Percentiles rank a stretch among this genome's conserved stretches.
Conservation (phyloP, 805 yeast genomes). For the Sugiyamaella chiloensis region DNA sequence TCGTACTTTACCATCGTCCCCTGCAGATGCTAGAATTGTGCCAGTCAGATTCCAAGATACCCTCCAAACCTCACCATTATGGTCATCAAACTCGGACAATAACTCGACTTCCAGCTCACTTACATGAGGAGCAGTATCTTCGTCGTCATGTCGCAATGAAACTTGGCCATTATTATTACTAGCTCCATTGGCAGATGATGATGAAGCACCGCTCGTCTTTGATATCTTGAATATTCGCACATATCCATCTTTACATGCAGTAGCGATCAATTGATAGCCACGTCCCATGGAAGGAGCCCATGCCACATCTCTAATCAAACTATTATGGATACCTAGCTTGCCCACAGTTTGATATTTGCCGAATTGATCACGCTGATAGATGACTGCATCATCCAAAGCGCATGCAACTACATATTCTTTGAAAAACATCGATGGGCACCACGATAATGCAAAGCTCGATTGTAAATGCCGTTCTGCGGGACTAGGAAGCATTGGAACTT, state of each 20-base stretch:
- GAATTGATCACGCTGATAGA: conserved; percentile 55
- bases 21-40: conserved; percentile 86
- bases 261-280: conserved; percentile 81
- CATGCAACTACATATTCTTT: conserved; percentile 79
- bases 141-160: conserved; percentile 19
- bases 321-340: conserved; percentile 77
- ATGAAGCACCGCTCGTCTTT: conserved; percentile 35
- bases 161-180: too few relatives aligned
- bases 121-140: conserved; percentile 15
- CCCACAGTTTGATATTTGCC: conserved; percentile 48
- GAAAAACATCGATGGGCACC: conserved; percentile 87
- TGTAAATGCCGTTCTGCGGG: conserved; percentile 81
- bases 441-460: conserved; percentile 77
- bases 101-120: conserved; percentile 48
- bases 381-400: conserved; percentile 81
- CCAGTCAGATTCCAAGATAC: conserved; percentile 87
- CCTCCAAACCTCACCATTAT: conserved; percentile 89
- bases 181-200: conserved; percentile 18
- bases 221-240: conserved; percentile 77
- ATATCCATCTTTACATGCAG: conserved; percentile 93
- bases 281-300: conserved; percentile 99
- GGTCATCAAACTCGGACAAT: conserved; percentile 68
- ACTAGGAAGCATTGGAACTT: conserved; percentile 53
- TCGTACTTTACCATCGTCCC: conserved; percentile 90
- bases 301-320: conserved; percentile 79